Base-by-base conservation (phyloP, 208 protist genomes). In the Trypanosoma cruzi region DNA sequence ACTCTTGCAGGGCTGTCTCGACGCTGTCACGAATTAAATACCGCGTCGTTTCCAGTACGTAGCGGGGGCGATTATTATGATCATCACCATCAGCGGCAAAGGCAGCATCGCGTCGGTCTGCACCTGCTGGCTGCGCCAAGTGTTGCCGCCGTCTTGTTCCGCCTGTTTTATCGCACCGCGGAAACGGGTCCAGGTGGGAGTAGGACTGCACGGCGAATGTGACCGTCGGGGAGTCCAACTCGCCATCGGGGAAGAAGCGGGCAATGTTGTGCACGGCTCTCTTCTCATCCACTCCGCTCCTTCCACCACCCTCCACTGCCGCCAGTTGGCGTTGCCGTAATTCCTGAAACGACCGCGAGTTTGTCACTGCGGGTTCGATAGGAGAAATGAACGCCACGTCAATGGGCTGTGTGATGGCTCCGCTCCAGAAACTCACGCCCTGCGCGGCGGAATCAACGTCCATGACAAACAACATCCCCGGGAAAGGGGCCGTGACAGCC, bases 371-470 rank as follows among this genome's bases (percentile, higher is more conserved):
- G 16, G 87, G 80, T 34, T 84, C 68, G 6, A 82, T 76, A 13
- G 88, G 82, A 0, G 77, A 75, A 34, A 90, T 76, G 48, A 94
- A 94, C 28, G 86, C 72, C 6, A 96, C 78, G 49, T 96, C 90
- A 63, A 96, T 91, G 28, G 88, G 73, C 36, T 85, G 75, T 26
- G 53, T 60, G 32, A 96, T 96, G 26, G 84, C 90, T 2, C 90
- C 90, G 52, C 88, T 94, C 88, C 90, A 96, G 69, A 96, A 96
- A 71, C 64, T 54, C 14, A 93, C 42, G 29, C 79, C 67, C 52
- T 77, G 50, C 22, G 59, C 55, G 11, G 56, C 57, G n/a, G 77
- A 49, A 31, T 69, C 37, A 49, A 65, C 29, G 48, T 77, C 68
- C 75, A 86, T 84, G 60, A 76, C 77, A 68, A 82, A 95, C 28